Base-by-base conservation (phyloP, 2,329 filamentous ascomycete species). In the Lachnellula subtilissima region DNA sequence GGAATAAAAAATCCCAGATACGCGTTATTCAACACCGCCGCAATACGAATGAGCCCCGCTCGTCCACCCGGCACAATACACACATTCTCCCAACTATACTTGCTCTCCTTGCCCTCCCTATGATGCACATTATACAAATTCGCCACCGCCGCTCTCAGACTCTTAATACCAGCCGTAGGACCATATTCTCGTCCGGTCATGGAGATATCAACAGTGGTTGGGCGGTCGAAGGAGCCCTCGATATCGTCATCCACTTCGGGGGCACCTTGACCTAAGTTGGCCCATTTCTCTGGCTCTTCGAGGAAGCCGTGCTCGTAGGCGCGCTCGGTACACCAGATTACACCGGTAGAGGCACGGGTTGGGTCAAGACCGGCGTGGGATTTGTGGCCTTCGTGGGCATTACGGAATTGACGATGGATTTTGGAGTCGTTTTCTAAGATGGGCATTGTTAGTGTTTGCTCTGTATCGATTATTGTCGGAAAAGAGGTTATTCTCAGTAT, bases 31-130 rank as follows among this genome's bases (percentile, higher is more conserved):
- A 97, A 76, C 5, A 97, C 91, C 51, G 93, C 93, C 19, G 93
- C 93, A 71, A 97, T 97, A 65, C 93, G 85, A 71, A 97, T 97
- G 74, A 97, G 77, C 49, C 93, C 93, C 36, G 93, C 93, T 66
- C 93, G 85, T 40, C 93, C 93, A 72, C 92, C 92, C 47, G 93
- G 93, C 3, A 97, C 93, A 71, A 97, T 96, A 71, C 89, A 92
- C 17, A 97, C 93, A 72, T 97, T 97, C 78, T 97, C 93, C 88
- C 90, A 97, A 5, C 89, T 95, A 73, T 97, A 97, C 75, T 95
- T 81, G 73, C 88, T 93, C 11, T 85, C 80, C 76, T 94, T 95
- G 69, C 88, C 91, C 75, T 93, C 76, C 62, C 93, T 86, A 69
- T 97, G 93, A 73, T 93, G 89, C 72, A 87, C 88, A 69, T 97